Base-by-base conservation (phyloP, 2,329 filamentous ascomycete genomes). In the Neopestalotiopsis sp. region DNA sequence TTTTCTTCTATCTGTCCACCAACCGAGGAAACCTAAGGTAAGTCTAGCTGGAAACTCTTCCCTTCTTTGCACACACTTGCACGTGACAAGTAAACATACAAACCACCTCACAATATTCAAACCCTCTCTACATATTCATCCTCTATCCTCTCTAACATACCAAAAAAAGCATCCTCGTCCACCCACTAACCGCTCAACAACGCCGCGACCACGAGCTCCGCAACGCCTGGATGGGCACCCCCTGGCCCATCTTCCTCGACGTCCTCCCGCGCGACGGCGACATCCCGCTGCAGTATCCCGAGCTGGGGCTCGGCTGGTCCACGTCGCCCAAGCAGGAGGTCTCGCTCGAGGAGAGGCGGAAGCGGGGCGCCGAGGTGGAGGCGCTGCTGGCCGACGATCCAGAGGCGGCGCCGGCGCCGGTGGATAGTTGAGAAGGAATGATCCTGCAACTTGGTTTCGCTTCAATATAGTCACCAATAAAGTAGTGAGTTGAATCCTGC, bases 181-280 rank as follows among this genome's bases (percentile, higher is more conserved):
- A 79, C 57, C 78, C 78, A 13, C 66, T 79, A 32, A 79, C 78
- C 1, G 70, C 75, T 28, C 68, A 72, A 34, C 75, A 79, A 71
- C 77, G 78, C 40, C 69, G 69, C 30, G 78, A 79, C 59, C 78
- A 79, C 61, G 78, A 79, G 71, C 70, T 70, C 9, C 75, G 78
- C 28, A 78, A 78, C 61, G 78, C 73, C 28, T 79, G 78, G 78
- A 72, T 79, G 71, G 78, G 78, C 34, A 76, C 73, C 1, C 76
- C 78, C 0, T 79, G 78, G 78, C 78, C 78, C 1, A 78, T 79
- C 10, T 78, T 77, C 67, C 61, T 79, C 9, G 77, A 79, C 32
- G 69, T 56, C 4, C 68, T 79, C 59, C 78, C 77, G 0, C 61
- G 28, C 5, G 73, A 74, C 52, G 74, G 74, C 4, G 72, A 75